Conservation (phyloP, 352 stramenopile species). For the Thraustotheca clavata region DNA sequence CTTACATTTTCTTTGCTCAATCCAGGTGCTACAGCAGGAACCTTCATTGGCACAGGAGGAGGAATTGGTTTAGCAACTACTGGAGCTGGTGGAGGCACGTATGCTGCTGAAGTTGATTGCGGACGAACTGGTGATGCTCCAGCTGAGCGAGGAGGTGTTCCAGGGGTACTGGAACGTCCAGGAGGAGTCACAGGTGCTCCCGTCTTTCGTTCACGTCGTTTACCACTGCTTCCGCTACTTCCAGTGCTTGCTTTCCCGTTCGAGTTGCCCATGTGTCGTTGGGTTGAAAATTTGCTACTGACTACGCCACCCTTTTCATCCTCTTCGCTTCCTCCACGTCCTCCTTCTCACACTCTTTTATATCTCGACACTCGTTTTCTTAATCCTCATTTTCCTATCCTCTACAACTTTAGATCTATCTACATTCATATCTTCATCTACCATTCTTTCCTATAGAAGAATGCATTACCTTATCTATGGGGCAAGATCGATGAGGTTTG, state of each 20-base stretch:
- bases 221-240: neutral
- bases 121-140: neutral
- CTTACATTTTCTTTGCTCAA: slow-evolving; percentile 21
- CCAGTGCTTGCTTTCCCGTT: slow-evolving; percentile 3
- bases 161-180: neutral
- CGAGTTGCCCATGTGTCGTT: neutral
- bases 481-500: no score
- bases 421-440: no score
- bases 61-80: neutral
- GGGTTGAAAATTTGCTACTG: no score
- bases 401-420: no score
- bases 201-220: slow-evolving; percentile 3
- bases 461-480: no score
- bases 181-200: slow-evolving; percentile 5
- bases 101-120: neutral
- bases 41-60: slow-evolving; percentile 7
- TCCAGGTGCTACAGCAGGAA: neutral
- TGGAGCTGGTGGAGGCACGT: neutral
- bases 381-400: no score
- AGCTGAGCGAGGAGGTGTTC: slow-evolving; percentile 1
- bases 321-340: no score
- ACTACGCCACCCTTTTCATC: no score
- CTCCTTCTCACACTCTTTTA: no score
- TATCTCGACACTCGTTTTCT: no score
- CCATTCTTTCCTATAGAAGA: no score